Conservation (phyloP, 768 basidiomycete genomes). For the Podaxis carcinomalis region DNA sequence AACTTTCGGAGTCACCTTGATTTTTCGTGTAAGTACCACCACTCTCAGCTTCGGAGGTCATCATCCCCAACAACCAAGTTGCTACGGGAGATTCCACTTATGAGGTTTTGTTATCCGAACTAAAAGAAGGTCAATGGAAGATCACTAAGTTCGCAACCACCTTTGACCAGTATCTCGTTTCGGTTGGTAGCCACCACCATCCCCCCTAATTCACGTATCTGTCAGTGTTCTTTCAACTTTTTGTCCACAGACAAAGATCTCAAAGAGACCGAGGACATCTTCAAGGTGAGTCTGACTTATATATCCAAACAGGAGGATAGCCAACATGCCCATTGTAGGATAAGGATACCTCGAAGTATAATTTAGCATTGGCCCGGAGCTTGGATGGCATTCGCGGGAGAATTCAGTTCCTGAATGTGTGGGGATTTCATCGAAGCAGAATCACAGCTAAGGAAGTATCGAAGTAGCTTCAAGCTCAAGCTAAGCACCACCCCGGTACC, state of each 20-base stretch:
- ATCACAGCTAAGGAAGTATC: conserved; percentile 36
- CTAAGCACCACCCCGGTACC: neutral
- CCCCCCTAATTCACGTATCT: neutral
- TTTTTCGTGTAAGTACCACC: conserved; percentile 69
- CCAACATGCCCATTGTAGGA: conserved; percentile 32
- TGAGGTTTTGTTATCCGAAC: neutral
- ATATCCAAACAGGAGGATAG: conserved; percentile 13
- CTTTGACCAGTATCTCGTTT: conserved; percentile 61
- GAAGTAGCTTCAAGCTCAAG: conserved; percentile 12
- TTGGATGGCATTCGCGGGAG: conserved; percentile 64
- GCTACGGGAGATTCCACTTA: conserved; percentile 29
- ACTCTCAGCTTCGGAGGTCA: conserved; percentile 65
- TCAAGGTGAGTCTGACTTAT: conserved; percentile 45
- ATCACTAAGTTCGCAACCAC: conserved; percentile 73
- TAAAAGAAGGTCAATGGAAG: conserved; percentile 56
- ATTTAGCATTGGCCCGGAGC: conserved; percentile 58
- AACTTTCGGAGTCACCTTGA: conserved; percentile 70
- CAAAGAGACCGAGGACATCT: conserved; percentile 61
- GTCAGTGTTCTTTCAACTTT: conserved; percentile 28
- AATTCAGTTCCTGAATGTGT: conserved; percentile 58
- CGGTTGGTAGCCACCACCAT: conserved; percentile 61
- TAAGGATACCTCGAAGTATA: conserved; percentile 69
- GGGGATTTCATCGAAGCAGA: conserved; percentile 4
- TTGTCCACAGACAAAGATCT: conserved; percentile 71
- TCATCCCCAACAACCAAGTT: conserved; percentile 27